A percentile compares a stretch with the other conserved stretches of the same genome.
phyloP scores from a whole-genome alignment of 495 filamentous ascomycete genomes.

The Recurvomyces mirabilis region DNA sequence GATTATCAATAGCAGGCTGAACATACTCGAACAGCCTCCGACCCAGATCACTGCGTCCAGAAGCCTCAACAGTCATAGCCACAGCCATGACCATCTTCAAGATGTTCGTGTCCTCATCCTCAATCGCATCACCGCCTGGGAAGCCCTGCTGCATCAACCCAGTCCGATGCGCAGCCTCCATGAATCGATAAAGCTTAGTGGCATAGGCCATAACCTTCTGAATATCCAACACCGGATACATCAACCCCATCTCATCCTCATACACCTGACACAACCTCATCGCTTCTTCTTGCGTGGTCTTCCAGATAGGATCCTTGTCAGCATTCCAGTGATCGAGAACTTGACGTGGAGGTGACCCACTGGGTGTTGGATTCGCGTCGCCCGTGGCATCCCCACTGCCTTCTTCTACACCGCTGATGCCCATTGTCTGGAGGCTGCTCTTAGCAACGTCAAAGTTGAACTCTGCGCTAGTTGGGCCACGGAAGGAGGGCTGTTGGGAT shows the following conservation, averaged over 20 bases:
- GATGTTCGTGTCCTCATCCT: constrained; percentile 56
- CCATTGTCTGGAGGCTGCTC: constrained; percentile 80
- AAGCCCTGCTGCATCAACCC: constrained; percentile 45
- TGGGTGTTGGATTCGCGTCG: constrained; percentile 40
- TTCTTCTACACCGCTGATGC: constrained; percentile 55
- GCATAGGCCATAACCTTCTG: constrained; percentile 53
- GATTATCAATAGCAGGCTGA: constrained; percentile 55
- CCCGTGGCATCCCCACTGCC: constrained; percentile 44
- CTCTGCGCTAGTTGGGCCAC: constrained; percentile 73
- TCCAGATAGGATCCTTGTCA: constrained; percentile 65
- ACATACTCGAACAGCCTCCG: constrained; percentile 58
- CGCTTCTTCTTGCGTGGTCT: constrained; percentile 58
- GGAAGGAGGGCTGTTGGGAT: constrained; percentile 52
- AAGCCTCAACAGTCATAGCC: constrained; percentile 59
- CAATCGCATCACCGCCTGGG: constrained; percentile 50
- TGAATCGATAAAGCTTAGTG: constrained; percentile 54
- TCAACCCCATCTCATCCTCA: constrained; percentile 74
- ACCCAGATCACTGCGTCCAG: constrained; percentile 64
- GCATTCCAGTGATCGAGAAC: constrained; percentile 32
- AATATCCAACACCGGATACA: constrained; percentile 74
- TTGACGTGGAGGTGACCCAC: constrained; percentile 21
- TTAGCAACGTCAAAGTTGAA: constrained; percentile 83
- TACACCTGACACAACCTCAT: constrained; percentile 59
- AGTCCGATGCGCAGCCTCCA: constrained; percentile 50
- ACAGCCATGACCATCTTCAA: constrained; percentile 73